Evolutionary conservation across 1,284 basidiomycete species (phyloP).

Genomic region (Serendipita sp.): DNA sequence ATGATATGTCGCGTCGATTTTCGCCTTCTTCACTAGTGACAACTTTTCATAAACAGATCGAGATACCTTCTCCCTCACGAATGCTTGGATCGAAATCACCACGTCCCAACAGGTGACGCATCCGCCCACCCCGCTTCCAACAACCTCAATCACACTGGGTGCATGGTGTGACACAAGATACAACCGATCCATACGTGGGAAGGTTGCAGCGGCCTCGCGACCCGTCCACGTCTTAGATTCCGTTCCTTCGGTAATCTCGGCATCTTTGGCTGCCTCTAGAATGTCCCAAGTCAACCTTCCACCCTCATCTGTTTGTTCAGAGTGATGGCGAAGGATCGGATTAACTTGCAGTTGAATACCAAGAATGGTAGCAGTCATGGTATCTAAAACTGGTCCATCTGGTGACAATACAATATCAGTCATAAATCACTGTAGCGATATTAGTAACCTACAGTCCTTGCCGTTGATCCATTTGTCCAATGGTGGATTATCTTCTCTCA

Average conservation of each 20-base stretch:
- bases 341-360: neutral
- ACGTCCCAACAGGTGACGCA: neutral
- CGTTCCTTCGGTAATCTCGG: neutral
- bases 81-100: neutral
- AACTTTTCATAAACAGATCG: neutral
- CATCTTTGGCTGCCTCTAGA: neutral
- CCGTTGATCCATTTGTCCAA: neutral
- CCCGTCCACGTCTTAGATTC: neutral
- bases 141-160: neutral
- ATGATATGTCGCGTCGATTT: neutral
- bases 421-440: neutral
- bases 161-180: neutral
- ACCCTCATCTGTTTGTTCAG: neutral
- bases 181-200: neutral
- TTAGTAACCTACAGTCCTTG: neutral
- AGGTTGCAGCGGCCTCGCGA: neutral
- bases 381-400: neutral
- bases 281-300: neutral
- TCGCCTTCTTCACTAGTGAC: neutral
- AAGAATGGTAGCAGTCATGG: conserved; percentile 1
- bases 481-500: conserved; percentile 3
- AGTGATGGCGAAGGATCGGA: neutral
- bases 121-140: neutral
- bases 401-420: no score
- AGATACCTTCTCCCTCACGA: neutral